phyloP scores from a whole-genome alignment of 495 filamentous ascomycete genomes.

The Annulohypoxylon bovei region DNA sequence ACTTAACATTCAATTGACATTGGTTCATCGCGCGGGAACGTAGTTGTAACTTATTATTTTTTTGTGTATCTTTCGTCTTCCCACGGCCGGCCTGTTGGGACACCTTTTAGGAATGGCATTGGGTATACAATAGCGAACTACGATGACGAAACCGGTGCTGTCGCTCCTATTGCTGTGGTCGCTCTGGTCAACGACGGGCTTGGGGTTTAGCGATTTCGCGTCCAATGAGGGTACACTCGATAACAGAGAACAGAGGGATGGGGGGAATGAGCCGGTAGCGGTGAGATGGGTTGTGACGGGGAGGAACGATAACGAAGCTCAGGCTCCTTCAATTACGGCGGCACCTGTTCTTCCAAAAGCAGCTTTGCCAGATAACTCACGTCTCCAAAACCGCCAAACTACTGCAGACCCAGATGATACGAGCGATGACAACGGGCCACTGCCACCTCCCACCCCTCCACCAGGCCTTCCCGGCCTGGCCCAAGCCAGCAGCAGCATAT shows the following conservation, averaged over 20 bases:
- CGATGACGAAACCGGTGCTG: slow-evolving; percentile 24
- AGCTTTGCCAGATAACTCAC: not conserved
- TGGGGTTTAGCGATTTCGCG: not conserved
- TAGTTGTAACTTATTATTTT: not conserved
- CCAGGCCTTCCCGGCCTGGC: not conserved
- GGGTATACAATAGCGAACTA: slow-evolving; percentile 18
- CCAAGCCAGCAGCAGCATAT: not conserved
- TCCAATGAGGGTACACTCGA: not conserved
- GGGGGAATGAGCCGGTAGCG: not conserved
- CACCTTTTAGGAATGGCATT: slow-evolving; percentile 24
- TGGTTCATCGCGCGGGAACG: not conserved
- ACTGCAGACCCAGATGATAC: not conserved
- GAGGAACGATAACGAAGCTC: not conserved
- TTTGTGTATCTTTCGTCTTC: not conserved
- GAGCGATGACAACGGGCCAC: not conserved
- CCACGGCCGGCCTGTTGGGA: not conserved
- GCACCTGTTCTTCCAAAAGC: not conserved
- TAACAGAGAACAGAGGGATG: not conserved
- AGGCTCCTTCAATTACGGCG: not conserved
- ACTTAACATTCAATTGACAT: slow-evolving; percentile 4
- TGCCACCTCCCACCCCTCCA: not conserved
- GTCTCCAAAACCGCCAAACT: slow-evolving; percentile 13
- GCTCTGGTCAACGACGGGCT: slow-evolving; percentile 21
- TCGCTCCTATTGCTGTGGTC: slow-evolving; percentile 33
- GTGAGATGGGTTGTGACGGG: not conserved